A percentile compares a stretch with the other conserved stretches of the same genome.
Evolutionary conservation across 768 basidiomycete genomes (phyloP).

Genomic region (Mycena kentingensis): DNA sequence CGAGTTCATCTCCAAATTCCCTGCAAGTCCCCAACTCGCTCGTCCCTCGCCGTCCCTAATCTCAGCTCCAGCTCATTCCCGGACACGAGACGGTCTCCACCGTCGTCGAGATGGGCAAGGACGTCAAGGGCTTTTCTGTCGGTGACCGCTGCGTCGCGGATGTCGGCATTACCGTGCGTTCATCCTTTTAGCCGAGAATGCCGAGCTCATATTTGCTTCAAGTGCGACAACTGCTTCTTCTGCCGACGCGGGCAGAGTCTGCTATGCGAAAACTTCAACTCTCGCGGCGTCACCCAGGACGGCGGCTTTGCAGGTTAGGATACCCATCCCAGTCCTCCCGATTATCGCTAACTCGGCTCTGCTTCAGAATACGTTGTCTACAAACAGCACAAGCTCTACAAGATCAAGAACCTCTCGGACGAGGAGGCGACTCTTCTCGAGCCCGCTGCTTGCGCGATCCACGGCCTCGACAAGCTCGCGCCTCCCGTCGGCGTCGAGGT

Average conservation of each 20-base stretch:
- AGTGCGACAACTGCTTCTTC: conserved; percentile 87
- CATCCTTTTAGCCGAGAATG: neutral
- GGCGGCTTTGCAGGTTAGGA: conserved; percentile 95
- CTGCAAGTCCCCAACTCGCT: conserved; percentile 52
- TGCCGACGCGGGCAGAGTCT: conserved; percentile 83
- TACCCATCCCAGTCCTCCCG: too few relatives aligned
- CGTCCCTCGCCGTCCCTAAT: neutral
- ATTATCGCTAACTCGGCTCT: too few relatives aligned
- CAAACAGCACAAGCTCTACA: conserved; percentile 77
- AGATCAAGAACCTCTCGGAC: conserved; percentile 83
- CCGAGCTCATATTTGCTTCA: neutral
- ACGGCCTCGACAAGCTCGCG: conserved; percentile 86
- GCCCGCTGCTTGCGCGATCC: conserved; percentile 89
- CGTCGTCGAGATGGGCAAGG: conserved; percentile 74
- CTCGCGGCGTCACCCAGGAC: conserved; percentile 76
- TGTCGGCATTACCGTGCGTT: conserved; percentile 65
- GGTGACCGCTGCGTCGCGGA: conserved; percentile 89
- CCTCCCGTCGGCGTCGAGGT: conserved; percentile 84
- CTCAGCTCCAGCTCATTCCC: conserved; percentile 56
- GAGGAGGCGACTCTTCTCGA: conserved; percentile 88
- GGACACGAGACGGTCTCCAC: conserved; percentile 77
- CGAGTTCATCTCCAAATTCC: conserved; percentile 14
- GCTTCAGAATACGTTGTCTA: conserved; percentile 84
- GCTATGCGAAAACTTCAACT: conserved; percentile 82
- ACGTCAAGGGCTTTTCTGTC: conserved; percentile 71